Conservation (phyloP, 2,329 filamentous ascomycete genomes). For the Fusarium nygamai region DNA sequence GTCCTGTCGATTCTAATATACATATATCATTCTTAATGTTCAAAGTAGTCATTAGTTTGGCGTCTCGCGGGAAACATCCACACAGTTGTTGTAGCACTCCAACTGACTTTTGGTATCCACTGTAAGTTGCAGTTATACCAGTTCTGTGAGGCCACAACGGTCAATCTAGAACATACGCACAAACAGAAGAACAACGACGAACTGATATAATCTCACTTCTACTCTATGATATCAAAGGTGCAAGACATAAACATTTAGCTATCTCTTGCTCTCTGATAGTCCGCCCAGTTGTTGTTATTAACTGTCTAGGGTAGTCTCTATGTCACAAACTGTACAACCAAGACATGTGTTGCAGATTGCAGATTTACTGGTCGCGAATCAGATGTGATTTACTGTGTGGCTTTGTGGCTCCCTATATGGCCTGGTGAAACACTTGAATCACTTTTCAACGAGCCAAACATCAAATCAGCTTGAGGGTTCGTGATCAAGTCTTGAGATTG, state of each 20-base stretch:
- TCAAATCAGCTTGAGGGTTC: no score
- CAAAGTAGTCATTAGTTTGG: no score
- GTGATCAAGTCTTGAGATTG: background rate
- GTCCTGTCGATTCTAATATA: no score
- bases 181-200: background rate
- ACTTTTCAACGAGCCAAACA: background rate
- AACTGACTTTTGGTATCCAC: no score
- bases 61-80: no score
- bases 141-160: background rate
- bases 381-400: background rate
- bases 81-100: accelerated
- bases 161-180: accelerated
- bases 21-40: no score
- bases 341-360: background rate
- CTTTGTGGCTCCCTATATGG: background rate
- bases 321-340: background rate
- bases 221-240: accelerated
- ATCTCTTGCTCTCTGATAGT: accelerated
- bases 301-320: background rate
- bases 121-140: no score
- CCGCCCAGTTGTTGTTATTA: background rate
- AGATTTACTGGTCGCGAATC: background rate
- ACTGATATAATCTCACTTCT: accelerated
- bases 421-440: background rate
- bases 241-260: background rate